A percentile compares a stretch with the other conserved stretches of the same genome.
phyloP scores from a whole-genome alignment of 495 filamentous ascomycete species.

The Ascobolus immersus region DNA sequence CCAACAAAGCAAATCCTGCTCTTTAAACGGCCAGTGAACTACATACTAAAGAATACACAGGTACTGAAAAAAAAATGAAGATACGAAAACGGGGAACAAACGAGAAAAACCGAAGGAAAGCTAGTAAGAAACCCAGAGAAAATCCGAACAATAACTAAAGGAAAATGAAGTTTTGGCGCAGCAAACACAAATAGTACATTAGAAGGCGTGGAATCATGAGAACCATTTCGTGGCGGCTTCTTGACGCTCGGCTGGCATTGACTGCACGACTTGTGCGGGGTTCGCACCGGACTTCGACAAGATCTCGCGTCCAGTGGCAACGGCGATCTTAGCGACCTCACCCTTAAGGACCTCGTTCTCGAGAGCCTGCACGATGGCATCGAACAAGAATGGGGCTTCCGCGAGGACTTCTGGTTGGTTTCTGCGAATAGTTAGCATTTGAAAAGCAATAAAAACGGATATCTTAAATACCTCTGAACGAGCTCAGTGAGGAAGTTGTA shows the following conservation, averaged over 20 bases:
- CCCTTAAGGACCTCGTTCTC: constrained; percentile 77
- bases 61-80: no score
- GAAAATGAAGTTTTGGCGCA: no score
- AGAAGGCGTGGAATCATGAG: constrained; percentile 4
- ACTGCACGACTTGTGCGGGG: constrained; percentile 9
- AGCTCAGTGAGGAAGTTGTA: constrained; percentile 77
- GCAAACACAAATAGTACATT: no score
- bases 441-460: not conserved
- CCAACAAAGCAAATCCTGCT: no score
- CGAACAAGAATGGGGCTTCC: constrained; percentile 54
- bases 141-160: no score
- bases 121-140: no score
- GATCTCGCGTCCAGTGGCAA: constrained; percentile 45
- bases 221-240: constrained; percentile 10
- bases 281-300: constrained; percentile 43
- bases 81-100: no score
- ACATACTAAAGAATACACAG: no score
- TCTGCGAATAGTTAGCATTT: constrained; percentile 37
- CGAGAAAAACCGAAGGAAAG: no score
- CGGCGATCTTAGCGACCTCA: constrained; percentile 45
- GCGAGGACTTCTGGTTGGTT: constrained; percentile 55
- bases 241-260: constrained; percentile 11
- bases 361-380: constrained; percentile 59
- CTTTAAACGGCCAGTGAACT: no score
- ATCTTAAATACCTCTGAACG: constrained; percentile 68